phyloP scores from a whole-genome alignment of 1,139 yeast species.

The Hyphopichia buzzinii region DNA sequence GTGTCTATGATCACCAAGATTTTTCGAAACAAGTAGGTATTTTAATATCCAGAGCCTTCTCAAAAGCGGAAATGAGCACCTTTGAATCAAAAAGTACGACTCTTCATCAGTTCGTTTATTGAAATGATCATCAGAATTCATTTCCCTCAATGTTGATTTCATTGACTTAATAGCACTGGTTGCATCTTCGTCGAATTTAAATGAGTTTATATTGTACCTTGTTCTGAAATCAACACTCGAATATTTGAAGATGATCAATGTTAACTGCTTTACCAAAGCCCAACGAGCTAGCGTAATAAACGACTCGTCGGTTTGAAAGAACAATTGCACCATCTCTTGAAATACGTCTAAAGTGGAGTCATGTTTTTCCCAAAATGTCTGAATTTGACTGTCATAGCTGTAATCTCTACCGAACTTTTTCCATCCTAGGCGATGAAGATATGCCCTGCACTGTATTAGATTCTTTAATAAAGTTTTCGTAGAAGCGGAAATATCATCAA shows the following conservation, averaged over 20 bases:
- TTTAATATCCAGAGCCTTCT: constrained; percentile 36
- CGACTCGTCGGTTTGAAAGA: constrained; percentile 47
- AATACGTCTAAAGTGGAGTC: constrained; percentile 29
- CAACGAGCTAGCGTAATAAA: constrained; percentile 25
- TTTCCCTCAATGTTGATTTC: neutral
- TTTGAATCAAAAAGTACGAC: constrained; percentile 28
- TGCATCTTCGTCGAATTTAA: neutral
- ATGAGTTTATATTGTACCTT: neutral
- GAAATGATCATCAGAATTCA: neutral
- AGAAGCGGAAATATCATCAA: constrained; percentile 33
- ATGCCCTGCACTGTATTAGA: constrained; percentile 29
- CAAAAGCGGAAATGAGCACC: constrained; percentile 31
- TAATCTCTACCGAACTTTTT: constrained; percentile 13
- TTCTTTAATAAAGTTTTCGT: constrained; percentile 35
- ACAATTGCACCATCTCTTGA: constrained; percentile 37
- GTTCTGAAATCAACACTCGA: neutral
- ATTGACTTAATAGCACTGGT: neutral
- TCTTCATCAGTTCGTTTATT: neutral
- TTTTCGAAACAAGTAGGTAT: constrained; percentile 29
- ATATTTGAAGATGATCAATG: neutral
- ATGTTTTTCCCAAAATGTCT: constrained; percentile 26
- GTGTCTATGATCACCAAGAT: constrained; percentile 24
- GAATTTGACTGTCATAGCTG: constrained; percentile 17
- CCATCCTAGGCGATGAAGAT: constrained; percentile 19
- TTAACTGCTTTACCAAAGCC: neutral